Percentiles rank a stretch among this genome's conserved stretches.
phyloP scores from a whole-genome alignment of 306 rosid species.

The Pterocarpus santalinus region DNA sequence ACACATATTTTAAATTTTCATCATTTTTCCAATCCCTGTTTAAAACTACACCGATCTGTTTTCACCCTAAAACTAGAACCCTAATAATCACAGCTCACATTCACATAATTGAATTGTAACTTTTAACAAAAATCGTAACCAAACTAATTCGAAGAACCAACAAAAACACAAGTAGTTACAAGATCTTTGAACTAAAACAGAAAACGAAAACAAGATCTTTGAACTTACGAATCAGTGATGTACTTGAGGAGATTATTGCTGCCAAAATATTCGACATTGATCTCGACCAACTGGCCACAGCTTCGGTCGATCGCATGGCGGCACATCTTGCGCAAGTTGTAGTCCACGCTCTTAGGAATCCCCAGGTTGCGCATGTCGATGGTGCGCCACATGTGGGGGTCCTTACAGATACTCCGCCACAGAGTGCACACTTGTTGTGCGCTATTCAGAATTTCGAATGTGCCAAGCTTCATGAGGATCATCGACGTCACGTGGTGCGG shows the following conservation, averaged over 20 bases:
- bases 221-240: too few species aligned
- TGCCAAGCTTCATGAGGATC: slow-evolving; percentile 45
- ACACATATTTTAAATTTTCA: too few species aligned
- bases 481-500: slow-evolving; percentile 46
- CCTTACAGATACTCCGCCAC: slow-evolving; percentile 58
- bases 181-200: too few species aligned
- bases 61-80: too few species aligned
- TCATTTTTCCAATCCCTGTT: too few species aligned
- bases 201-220: too few species aligned
- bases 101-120: too few species aligned
- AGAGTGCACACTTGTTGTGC: slow-evolving; percentile 52
- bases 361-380: slow-evolving; percentile 44
- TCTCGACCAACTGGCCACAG: slow-evolving; percentile 42
- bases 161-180: too few species aligned
- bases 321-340: slow-evolving; percentile 47
- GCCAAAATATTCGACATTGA: slow-evolving; percentile 40
- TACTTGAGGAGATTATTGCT: slow-evolving; percentile 33
- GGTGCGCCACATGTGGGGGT: slow-evolving; percentile 55
- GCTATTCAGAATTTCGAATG: slow-evolving; percentile 41
- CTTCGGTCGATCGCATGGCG: slow-evolving; percentile 53
- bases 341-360: background rate
- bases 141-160: too few species aligned
- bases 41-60: too few species aligned
- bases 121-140: too few species aligned
- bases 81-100: too few species aligned